Evolutionary conservation across 768 basidiomycete species (phyloP), one percentile per base, ranked within the genome.

Genomic region (Suillus subaureus): DNA sequence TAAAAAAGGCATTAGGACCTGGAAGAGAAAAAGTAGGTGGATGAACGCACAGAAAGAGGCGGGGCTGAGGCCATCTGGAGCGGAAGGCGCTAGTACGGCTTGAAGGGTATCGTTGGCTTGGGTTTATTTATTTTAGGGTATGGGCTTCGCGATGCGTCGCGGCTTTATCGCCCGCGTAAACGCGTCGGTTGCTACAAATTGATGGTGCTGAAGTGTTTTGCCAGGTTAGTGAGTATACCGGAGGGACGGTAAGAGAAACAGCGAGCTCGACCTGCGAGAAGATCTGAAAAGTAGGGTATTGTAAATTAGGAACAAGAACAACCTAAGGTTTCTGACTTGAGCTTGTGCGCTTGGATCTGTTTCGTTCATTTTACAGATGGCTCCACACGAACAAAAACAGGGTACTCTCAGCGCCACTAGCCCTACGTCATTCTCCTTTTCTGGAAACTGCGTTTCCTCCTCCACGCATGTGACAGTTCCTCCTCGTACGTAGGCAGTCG

Each of bases 301-400:
- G 62, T 54, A 28, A 58, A n/a, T 64, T 18, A 42, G 58, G 54
- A 55, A 55, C 33, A 21, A 35, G 31, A 33, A 31, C 3, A 26
- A 39, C 21, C 55, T 60, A 40, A 56, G 58, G 67, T 58, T 57
- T 28, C 16, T 31, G n/a, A n/a, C n/a, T n/a, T n/a, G 51, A 31
- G 52, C 52, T n/a, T 54, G 52, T 18, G 52, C 52, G 52, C 31
- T 51, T 39, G 43, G 65, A 62, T 43, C 67, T 64, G 65, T 61
- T 56, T 63, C 58, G 64, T 60, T 70, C 69, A 74, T 72, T 71
- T 64, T 68, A 77, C 75, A 73, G 61, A 68, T 9, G n/a, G 75
- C 75, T 76, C 75, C 75, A 76, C 75, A 76, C 64, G 69, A 70
- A 74, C 71, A 67, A 69, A 76, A 75, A 78, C 73, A 71, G 75